These are phyloP conservation scores for Hypericum androsaemum DNA, from an alignment of 345 rosid species.

Conservation along the genomic window DNA sequence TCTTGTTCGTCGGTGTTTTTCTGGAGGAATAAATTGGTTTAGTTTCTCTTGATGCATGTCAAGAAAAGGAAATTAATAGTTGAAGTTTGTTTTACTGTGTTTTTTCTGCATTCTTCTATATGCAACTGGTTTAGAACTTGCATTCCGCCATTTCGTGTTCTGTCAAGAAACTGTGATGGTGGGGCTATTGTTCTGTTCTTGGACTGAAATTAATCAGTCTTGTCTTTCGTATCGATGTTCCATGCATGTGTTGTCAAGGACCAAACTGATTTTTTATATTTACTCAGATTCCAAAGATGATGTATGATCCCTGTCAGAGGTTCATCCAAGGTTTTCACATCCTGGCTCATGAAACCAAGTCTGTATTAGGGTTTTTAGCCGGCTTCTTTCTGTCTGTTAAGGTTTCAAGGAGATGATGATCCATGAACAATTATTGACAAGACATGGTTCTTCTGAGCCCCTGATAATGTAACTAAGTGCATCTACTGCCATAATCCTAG, in stretches of 20 bases:
- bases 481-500: too few relatives aligned
- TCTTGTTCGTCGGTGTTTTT: too few relatives aligned
- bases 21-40: too few relatives aligned
- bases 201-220: slow-evolving; percentile 9
- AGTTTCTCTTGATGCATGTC: too few relatives aligned
- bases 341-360: slow-evolving; percentile 39
- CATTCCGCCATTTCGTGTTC: too few relatives aligned
- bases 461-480: slow-evolving; percentile 2
- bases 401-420: slow-evolving; percentile 9
- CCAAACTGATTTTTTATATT: slow-evolving; percentile 47
- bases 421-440: slow-evolving; percentile 5
- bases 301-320: slow-evolving; percentile 73
- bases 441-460: not conserved
- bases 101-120: too few relatives aligned
- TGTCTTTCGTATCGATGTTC: slow-evolving; percentile 12
- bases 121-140: too few relatives aligned
- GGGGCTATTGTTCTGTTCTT: not conserved
- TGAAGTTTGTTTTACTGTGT: too few relatives aligned
- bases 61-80: too few relatives aligned
- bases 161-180: too few relatives aligned
- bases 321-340: slow-evolving; percentile 41
- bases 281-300: slow-evolving; percentile 96
- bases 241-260: slow-evolving; percentile 15
- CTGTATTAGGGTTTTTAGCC: slow-evolving; percentile 19
- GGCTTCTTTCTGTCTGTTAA: slow-evolving; percentile 17